Base-by-base conservation (phyloP, 2,329 filamentous ascomycete genomes). In the Colletotrichum paranaense region DNA sequence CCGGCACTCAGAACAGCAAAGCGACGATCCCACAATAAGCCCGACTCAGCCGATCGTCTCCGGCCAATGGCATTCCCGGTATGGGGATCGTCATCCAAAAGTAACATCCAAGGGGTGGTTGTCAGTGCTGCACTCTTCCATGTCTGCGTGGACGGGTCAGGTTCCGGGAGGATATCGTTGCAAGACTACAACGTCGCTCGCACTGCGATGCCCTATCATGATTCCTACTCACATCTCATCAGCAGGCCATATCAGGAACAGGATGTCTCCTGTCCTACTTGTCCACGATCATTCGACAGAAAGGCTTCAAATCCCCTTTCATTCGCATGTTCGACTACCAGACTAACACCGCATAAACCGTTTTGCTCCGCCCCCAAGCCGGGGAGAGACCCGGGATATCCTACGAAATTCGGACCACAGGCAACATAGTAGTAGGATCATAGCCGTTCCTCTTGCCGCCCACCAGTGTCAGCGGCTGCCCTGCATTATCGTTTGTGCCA, bases 1-100 rank as follows among this genome's bases (percentile, higher is more conserved):
- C 52, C 69, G 69, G 65, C 65, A 63, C 57, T 67, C 59, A 58
- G 19, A 52, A 42, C 38, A 70, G 22, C 59, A 72, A 32, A 46
- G 28, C 35, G 72, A 66, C 52, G 68, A 72, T 72, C 72, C 68
- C 68, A 72, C 53, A 73, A 67, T 72, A 72, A 67, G 67, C 62
- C 71, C 67, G 67, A 63, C 71, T 59, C 62, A 67, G 56, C 68
- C 72, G 68, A 62, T 72, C 57, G 30, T 22, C 52, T n/a, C 28
- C 56, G 46, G 32, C 70, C 70, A 69, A 60, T 57, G 59, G 26
- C 58, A 59, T 62, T 53, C 32, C 24, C 57, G 38, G 38, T 19
- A 57, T 32, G 30, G 49, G 52, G 68, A 74, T 72, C 72, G 68
- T 67, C 72, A 72, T 55, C 56, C 62, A 52, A 52, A 57, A 38